Percentiles rank a stretch among this genome's conserved stretches.
These are phyloP conservation scores for Rhizophora mangle DNA, from an alignment of 345 rosid species.

Conservation along the genomic window DNA sequence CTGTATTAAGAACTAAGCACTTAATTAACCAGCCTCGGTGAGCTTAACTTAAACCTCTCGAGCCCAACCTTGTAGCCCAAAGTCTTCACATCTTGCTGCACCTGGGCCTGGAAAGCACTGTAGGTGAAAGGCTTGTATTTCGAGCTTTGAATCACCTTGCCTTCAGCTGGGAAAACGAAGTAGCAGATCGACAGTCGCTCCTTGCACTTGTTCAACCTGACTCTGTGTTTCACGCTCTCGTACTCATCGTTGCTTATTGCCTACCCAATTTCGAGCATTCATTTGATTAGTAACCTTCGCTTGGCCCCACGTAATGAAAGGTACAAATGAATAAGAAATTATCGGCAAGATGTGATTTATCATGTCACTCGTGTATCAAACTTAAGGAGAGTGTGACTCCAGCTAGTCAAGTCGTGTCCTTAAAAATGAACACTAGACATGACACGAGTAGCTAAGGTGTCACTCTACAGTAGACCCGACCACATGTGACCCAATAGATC, in stretches of 20 bases:
- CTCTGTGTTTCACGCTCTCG: slow-evolving; percentile 65
- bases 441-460: too few relatives aligned
- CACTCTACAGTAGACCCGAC: too few relatives aligned
- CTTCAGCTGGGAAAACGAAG: slow-evolving; percentile 68
- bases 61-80: slow-evolving; percentile 71
- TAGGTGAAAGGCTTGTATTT: slow-evolving; percentile 73
- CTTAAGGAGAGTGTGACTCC: too few relatives aligned
- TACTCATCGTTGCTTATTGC: slow-evolving; percentile 69
- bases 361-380: too few relatives aligned
- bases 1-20: too few relatives aligned
- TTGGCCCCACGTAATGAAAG: too few relatives aligned
- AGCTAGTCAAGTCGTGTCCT: too few relatives aligned
- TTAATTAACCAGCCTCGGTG: background rate
- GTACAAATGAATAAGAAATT: too few relatives aligned
- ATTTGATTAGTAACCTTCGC: too few relatives aligned
- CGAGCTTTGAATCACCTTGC: slow-evolving; percentile 47
- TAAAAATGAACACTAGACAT: too few relatives aligned
- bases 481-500: too few relatives aligned
- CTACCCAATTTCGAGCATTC: slow-evolving; percentile 23
- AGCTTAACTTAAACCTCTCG: slow-evolving; percentile 56
- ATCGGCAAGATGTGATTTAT: too few relatives aligned
- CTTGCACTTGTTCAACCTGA: slow-evolving; percentile 33
- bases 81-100: slow-evolving; percentile 54
- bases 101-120: slow-evolving; percentile 61
- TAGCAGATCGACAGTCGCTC: slow-evolving; percentile 76